phyloP scores from a whole-genome alignment of 2,329 filamentous ascomycete genomes.

The Fusarium buharicum region DNA sequence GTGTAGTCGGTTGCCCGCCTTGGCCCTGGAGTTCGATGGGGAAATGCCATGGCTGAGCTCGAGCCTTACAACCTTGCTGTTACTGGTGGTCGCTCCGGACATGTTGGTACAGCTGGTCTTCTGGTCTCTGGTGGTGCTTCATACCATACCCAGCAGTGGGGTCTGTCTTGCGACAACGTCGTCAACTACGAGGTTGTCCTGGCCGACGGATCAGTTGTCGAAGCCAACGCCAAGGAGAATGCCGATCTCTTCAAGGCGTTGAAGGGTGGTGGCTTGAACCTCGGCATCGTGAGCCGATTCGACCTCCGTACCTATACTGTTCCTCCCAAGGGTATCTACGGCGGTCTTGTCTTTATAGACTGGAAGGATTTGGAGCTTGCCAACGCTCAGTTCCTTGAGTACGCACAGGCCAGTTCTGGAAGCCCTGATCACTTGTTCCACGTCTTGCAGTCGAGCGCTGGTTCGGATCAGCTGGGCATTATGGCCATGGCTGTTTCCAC shows the following conservation, averaged over 20 bases:
- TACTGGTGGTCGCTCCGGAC: constrained; percentile 46
- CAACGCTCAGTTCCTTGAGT: not conserved
- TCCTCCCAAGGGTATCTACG: not conserved
- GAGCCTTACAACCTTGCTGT: constrained; percentile 37
- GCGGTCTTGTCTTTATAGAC: not conserved
- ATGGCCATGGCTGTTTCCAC: not conserved
- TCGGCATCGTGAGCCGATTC: constrained; percentile 50
- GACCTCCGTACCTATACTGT: constrained; percentile 39
- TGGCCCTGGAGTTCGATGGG: constrained; percentile 36
- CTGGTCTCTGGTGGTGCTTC: constrained; percentile 45
- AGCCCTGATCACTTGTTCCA: not conserved
- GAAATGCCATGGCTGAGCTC: constrained; percentile 43
- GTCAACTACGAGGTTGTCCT: constrained; percentile 55
- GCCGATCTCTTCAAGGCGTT: constrained; percentile 50
- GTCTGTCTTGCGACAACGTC: constrained; percentile 43
- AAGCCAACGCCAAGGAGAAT: constrained; percentile 51
- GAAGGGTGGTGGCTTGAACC: constrained; percentile 50
- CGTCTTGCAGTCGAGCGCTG: not conserved
- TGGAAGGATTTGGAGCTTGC: not conserved
- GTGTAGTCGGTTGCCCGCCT: not conserved
- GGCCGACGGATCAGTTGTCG: constrained; percentile 53
- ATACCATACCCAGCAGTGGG: constrained; percentile 45
- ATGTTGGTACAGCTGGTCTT: constrained; percentile 46
- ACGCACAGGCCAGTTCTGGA: not conserved
- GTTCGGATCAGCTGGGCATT: not conserved